Evolutionary conservation across 164 flowering plant genomes (phyloP), one percentile per base, ranked within the genome.

Genomic region (Magnolia officinalis): DNA sequence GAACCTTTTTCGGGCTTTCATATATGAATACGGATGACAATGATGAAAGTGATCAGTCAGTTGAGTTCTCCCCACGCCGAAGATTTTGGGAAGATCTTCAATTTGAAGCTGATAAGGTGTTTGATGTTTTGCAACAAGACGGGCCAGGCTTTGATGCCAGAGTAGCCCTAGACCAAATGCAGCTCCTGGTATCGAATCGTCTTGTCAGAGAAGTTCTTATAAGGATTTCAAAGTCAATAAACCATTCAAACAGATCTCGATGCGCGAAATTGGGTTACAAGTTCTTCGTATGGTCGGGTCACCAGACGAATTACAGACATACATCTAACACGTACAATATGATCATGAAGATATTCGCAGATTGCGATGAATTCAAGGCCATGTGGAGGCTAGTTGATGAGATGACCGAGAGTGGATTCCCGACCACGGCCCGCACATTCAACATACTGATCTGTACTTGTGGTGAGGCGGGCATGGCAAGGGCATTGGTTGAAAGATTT

Each of bases 371-470:
- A 82, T 87, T 85, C 64, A 88, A 84, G 80, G 94, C 94, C 2
- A 89, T 96, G 94, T 88, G 92, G 95, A 88, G 94, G 76, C 75
- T 94, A 68, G 81, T 88, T 18, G 94, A 94, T 78, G 96, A 92
- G 81, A 96, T 96, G 99, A 84, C 79, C 58, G 91, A 90, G 78
- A 89, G 89, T 61, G 96, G 95, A 23, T 83, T 80, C 37, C 88
- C 90, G 0, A 83, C 83, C 6, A 91, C 98, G 10, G 95, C 94
- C 8, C 74, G 89, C 20, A 94, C 95, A 0, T 90, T 96, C 76
- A 90, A 89, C 81, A 89, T 96, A 50, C 76, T 94, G 84, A 89
- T 96, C 68, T 90, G 97, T 77, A 83, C 90, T 45, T 92, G 94
- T 81, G 92, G 93, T 26, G 93, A 89, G 82, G 92, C 86, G 1